Base-by-base conservation (phyloP, 805 yeast species). In the Saturnispora sanitii region DNA sequence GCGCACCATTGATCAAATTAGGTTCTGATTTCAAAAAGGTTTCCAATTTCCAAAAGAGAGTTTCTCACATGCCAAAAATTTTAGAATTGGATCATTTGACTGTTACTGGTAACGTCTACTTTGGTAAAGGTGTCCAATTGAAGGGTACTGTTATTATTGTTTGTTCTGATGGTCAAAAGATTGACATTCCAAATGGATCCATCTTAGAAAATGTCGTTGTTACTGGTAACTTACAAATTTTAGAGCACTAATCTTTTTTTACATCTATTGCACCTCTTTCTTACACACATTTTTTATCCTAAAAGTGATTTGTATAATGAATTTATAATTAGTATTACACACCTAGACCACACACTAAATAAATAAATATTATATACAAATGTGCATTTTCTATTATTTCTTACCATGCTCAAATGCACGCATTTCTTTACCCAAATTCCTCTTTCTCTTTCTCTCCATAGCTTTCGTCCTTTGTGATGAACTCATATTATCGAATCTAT, bases 71-170 rank as follows among this genome's bases (percentile, higher is more conserved):
- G 78, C 98, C 98, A 53, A 83, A 78, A 69, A 87, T 92, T 52
- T 76, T 92, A 56, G 98, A 92, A 68, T 77, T 92, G 57, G 98
- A 92, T 63, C 98, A 92, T 64, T 77, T 92, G 56, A 92, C 97
- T 38, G 88, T 92, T 50, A 92, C 97, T 41, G 98, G 98, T 65
- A 90, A 92, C 58, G 98, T 92, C 34, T 75, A 66, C 55, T 71
- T 92, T 51, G 98, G 98, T 57, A 83, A 82, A 62, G 78, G 77
- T 54, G 94, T 92, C 49, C 80, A 84, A 38, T 75, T 92, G 58
- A 92, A 84, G 71, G 98, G 98, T 49, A 92, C 97, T 9, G 98
- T 92, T 46, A 92, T 92, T 57, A 85, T 92, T 52, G 97, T 92
- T 40, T 90, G 96, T 65, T 87, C 88, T 45, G 97, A 92, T 57